Evolutionary conservation across 2,329 filamentous ascomycete genomes (phyloP), one percentile per base, ranked within the genome.

Genomic region (Canariomyces notabilis): DNA sequence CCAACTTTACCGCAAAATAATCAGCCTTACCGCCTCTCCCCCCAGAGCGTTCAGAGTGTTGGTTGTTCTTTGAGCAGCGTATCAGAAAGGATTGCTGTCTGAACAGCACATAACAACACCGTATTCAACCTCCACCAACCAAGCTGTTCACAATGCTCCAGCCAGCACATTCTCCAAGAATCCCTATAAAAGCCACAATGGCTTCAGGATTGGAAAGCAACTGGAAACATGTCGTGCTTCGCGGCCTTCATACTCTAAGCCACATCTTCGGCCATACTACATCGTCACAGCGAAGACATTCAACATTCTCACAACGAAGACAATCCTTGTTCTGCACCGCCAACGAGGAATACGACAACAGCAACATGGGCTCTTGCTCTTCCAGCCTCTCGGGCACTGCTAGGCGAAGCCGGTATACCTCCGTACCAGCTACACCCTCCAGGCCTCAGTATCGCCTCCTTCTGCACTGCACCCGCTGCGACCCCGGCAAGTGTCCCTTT

Each of bases 151-250:
- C 44, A 29, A 40, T 45, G 37, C 41, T 20, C 20, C 47, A 36
- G 4, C 31, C 21, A 8, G 21, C 19, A 9, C 33, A 19, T 7
- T 35, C 44, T n/a, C n/a, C 44, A 4, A 34, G 19, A 6, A 36
- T 22, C 1, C 37, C 39, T 22, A 53, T 57, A 51, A 53, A 46
- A 51, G 29, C 42, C 20, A 47, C 49, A 37, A 44, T 57, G 49
- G 52, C 49, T 4, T 43, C 47, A 2, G 51, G 47, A 7, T 18
- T 55, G 12, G 44, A 46, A 6, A 50, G 38, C 35, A 52, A n/a
- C n/a, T n/a, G n/a, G n/a, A n/a, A 47, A 33, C 39, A 51, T 2
- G 52, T 48, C 8, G 32, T 54, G 2, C 49, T 49, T 29, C 45
- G 42, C 16, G 34, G 45, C 14, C 34, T 53, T 11, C 43, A 43